Base-by-base conservation (phyloP, 2,329 filamentous ascomycete genomes). In the Thielaviopsis punctulata region DNA sequence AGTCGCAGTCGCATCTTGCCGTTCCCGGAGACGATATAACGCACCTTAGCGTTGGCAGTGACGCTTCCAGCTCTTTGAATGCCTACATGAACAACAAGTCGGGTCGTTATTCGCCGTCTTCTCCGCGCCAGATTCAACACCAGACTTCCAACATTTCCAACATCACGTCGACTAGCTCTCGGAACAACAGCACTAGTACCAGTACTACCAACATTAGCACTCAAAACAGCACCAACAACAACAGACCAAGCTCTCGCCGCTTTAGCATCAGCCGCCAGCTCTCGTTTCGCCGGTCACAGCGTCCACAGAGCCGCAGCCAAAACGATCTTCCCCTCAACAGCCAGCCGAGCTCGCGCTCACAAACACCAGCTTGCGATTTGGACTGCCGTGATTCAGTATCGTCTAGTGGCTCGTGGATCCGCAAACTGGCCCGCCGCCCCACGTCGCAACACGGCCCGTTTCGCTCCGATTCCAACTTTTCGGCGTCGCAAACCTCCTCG, bases 331-430 rank as follows among this genome's bases (percentile, higher is more conserved):
- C 60, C 64, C 19, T 63, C 65, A 21, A 36, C 24, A 52, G 51
- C 45, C 51, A 52, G 36, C 46, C 46, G 2, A 47, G 49, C 41
- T 55, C 53, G 5, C 45, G 53, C 33, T 55, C 53, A 5, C 53
- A 55, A 19, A 55, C 53, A 5, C 53, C 49, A 4, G 49, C 23
- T 18, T 64, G 66, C 47, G 62, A 64, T 12, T 74, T 79, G 55
- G 65, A 65, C 57, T 62, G 66, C 39, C 68, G 76, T 57, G 75
- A 79, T 59, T 82, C 79, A 3, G 59, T 73, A 30, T 80, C 78
- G 15, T 81, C 77, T 2, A 49, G 44, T 46, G 71, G 76, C 52
- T 86, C 82, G 24, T 89, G 84, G 84, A 78, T 87, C 57, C 77
- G 78, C 59, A 77, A 82, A 48, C 67, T 88, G 39, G 86, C 84